Evolutionary conservation across 2,329 filamentous ascomycete species (phyloP), one percentile per base, ranked within the genome.

Genomic region (Plectosphaerella sp.): DNA sequence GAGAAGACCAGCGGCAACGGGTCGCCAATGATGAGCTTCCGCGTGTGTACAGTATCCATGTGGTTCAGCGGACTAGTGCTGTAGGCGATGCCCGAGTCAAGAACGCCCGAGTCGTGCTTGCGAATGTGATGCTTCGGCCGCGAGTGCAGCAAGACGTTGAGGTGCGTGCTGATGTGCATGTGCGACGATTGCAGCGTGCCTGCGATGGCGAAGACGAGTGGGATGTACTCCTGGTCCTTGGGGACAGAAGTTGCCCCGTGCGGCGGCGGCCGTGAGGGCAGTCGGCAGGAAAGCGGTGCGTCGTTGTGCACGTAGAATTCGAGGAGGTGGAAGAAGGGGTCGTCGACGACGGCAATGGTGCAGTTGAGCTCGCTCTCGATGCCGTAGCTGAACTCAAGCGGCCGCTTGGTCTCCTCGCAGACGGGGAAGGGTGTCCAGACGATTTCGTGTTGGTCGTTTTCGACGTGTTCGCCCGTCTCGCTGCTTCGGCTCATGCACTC

Each of bases 281-380:
- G 83, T 49, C 94, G 92, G 71, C 94, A 99, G 51, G 91, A 86
- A 48, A 97, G 79, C 10, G 94, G 94, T 16, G 91, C 92, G 72
- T 99, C 94, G 74, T 88, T 91, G 78, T 97, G 94, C 68, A 97
- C 87, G 79, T 97, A 97, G 79, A 97, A 97, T 74, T 97, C 89
- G 74, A 93, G 86, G 49, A 93, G 81, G 72, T 94, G 89, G 77
- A 91, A 94, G 77, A 92, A 87, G 41, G 87, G 82, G 67, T 93
- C 89, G 62, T 81, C 79, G 62, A 93, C 78, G 71, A 89, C 80
- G 64, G 87, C 76, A 62, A 94, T 85, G 51, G 89, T 94, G 76
- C 89, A 94, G 74, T 93, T 93, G 60, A 90, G 72, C 67, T 96
- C 91, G 72, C 72, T 74, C 66, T 93, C 89, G 59, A 88, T 72